These are phyloP conservation scores for Aspergillus versicolor DNA, from an alignment of 2,329 filamentous ascomycete genomes.

Conservation along the genomic window DNA sequence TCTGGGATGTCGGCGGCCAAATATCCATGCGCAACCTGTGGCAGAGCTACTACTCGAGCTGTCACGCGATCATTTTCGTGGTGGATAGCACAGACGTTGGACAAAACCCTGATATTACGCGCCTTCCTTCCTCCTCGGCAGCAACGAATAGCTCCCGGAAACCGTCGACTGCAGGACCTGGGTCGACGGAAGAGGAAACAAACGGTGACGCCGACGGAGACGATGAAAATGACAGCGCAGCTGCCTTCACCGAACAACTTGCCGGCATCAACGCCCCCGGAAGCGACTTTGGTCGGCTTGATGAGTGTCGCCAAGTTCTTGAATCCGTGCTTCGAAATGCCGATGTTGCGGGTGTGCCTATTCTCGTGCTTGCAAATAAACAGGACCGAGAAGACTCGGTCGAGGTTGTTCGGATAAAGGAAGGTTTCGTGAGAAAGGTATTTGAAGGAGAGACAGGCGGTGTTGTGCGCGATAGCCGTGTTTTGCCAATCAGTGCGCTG, in stretches of 20 bases:
- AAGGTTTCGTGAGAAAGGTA: slow-evolving; percentile 90
- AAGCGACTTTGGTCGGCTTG: slow-evolving; percentile 57
- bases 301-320: slow-evolving; percentile 85
- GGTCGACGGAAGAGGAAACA: neutral
- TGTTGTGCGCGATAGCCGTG: slow-evolving; percentile 83
- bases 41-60: slow-evolving; percentile 92
- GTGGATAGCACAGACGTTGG: slow-evolving; percentile 94
- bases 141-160: slow-evolving; percentile 17
- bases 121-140: slow-evolving; percentile 31
- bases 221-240: neutral
- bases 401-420: slow-evolving; percentile 95
- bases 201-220: neutral
- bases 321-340: slow-evolving; percentile 86
- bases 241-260: slow-evolving; percentile 32
- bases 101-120: slow-evolving; percentile 67
- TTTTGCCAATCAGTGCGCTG: slow-evolving; percentile 88
- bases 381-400: slow-evolving; percentile 97
- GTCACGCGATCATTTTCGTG: slow-evolving; percentile 96
- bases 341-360: slow-evolving; percentile 85
- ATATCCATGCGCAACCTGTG: slow-evolving; percentile 84
- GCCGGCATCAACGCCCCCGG: slow-evolving; percentile 37
- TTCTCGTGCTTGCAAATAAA: slow-evolving; percentile 93
- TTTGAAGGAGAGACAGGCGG: slow-evolving; percentile 90
- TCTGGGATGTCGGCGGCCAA: slow-evolving; percentile 98
- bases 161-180: slow-evolving; percentile 6